Evolutionary conservation across 2,329 filamentous ascomycete species (phyloP).

Genomic region (Aspergillus phoenicis): DNA sequence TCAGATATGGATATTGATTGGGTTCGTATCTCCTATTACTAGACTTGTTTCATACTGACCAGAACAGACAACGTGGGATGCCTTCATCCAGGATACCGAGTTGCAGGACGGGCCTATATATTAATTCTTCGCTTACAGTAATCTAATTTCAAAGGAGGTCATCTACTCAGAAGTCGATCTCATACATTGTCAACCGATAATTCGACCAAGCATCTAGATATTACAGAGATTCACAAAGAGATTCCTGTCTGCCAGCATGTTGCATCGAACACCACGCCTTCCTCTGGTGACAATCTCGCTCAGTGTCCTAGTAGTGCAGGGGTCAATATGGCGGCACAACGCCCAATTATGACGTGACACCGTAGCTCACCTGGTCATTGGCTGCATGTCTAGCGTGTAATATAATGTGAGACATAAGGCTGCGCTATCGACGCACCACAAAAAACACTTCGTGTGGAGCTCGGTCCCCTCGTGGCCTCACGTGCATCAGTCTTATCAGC

Average conservation of each 20-base stretch:
- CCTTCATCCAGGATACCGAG: slow-evolving; percentile 3
- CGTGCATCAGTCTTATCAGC: no score
- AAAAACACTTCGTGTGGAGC: no score
- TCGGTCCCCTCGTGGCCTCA: no score
- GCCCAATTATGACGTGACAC: background rate
- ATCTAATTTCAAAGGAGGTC: no score
- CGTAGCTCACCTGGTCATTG: background rate
- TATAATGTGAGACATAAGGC: background rate
- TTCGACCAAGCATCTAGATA: no score
- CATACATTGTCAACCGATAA: no score
- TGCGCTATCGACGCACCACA: no score
- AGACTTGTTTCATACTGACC: background rate
- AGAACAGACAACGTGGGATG: slow-evolving; percentile 4
- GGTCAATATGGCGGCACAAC: background rate
- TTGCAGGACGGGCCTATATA: slow-evolving; percentile 1
- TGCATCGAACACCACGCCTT: no score
- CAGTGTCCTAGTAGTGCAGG: no score
- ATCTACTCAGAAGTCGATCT: background rate
- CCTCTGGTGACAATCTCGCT: background rate
- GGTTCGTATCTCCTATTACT: background rate
- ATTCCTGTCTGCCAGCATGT: no score
- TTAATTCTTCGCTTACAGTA: background rate
- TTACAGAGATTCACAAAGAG: no score
- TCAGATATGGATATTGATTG: slow-evolving; percentile 9
- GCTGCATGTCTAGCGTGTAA: background rate